phyloP scores from a whole-genome alignment of 2,329 filamentous ascomycete genomes.

The Fragosphaeria purpurea region DNA sequence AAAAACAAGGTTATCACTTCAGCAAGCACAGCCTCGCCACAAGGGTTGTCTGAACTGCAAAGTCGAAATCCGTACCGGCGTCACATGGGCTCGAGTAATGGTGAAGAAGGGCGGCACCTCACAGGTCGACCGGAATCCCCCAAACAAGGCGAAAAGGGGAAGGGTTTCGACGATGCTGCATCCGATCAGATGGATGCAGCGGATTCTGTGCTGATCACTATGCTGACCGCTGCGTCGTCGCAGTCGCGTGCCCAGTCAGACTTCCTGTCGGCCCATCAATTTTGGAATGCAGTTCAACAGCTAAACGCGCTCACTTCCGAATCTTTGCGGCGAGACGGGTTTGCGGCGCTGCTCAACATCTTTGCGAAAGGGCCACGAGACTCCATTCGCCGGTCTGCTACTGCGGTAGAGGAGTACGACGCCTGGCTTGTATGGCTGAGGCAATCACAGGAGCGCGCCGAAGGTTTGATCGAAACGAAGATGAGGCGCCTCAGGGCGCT shows the following conservation, averaged over 20 bases:
- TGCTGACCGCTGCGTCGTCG: conserved; percentile 66
- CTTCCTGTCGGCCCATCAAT: conserved; percentile 74
- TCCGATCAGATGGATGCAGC: conserved; percentile 35
- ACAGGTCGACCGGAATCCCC: not conserved
- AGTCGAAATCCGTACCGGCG: conserved; percentile 42
- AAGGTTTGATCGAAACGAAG: conserved; percentile 63
- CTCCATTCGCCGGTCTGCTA: conserved; percentile 57
- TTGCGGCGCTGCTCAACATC: conserved; percentile 62
- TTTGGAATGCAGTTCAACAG: conserved; percentile 73
- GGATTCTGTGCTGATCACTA: conserved; percentile 42
- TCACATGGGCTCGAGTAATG: not conserved
- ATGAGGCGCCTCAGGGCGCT: conserved; percentile 64
- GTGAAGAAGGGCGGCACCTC: not conserved
- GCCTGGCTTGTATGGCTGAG: conserved; percentile 77
- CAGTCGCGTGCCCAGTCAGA: conserved; percentile 72
- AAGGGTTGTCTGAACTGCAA: conserved; percentile 16
- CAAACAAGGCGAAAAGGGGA: not conserved
- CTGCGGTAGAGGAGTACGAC: conserved; percentile 67
- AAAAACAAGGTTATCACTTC: conserved; percentile 48
- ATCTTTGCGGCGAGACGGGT: conserved; percentile 56
- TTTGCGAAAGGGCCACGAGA: conserved; percentile 63
- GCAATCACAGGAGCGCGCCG: conserved; percentile 69
- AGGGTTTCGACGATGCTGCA: not conserved
- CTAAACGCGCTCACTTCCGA: conserved; percentile 53
- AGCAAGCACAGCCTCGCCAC: conserved; percentile 26